These are phyloP conservation scores for Acorus calamus DNA, from an alignment of 106 monocot genomes.

Conservation along the genomic window DNA sequence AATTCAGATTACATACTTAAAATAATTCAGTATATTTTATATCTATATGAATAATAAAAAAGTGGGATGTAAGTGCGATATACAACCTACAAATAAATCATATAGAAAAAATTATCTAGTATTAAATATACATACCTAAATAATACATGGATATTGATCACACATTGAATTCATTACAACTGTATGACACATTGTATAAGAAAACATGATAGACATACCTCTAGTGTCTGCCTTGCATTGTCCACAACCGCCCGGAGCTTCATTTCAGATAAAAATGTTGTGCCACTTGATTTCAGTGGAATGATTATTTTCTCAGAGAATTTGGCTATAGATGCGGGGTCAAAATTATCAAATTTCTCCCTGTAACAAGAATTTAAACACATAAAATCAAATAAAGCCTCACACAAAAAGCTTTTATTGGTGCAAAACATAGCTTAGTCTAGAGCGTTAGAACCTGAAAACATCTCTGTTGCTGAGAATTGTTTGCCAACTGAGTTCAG, in stretches of 20 bases:
- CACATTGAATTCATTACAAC: too few relatives aligned
- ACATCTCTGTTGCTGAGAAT: constrained; percentile 38
- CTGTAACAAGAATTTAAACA: constrained; percentile 12
- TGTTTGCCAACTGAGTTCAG: constrained; percentile 41
- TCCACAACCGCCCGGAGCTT: constrained; percentile 37
- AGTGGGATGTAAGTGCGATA: too few relatives aligned
- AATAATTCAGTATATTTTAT: too few relatives aligned
- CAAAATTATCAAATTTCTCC: constrained; percentile 45
- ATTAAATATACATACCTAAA: background rate
- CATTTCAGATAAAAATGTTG: constrained; percentile 31
- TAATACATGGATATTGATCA: background rate
- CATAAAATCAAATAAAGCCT: too few relatives aligned
- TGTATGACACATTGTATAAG: background rate
- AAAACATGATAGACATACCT: constrained; percentile 14
- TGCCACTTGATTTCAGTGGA: constrained; percentile 22
- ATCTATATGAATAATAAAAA: too few relatives aligned
- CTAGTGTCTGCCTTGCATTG: constrained; percentile 42
- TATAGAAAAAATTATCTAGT: too few relatives aligned
- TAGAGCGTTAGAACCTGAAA: constrained; percentile 25
- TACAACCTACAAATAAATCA: too few relatives aligned
- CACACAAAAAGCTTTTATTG: background rate
- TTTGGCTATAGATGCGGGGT: constrained; percentile 34
- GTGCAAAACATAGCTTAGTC: background rate
- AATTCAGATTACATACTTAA: too few relatives aligned
- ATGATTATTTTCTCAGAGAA: constrained; percentile 46